phyloP scores from a whole-genome alignment of 148 eudicot species.

The Silene latifolia region DNA sequence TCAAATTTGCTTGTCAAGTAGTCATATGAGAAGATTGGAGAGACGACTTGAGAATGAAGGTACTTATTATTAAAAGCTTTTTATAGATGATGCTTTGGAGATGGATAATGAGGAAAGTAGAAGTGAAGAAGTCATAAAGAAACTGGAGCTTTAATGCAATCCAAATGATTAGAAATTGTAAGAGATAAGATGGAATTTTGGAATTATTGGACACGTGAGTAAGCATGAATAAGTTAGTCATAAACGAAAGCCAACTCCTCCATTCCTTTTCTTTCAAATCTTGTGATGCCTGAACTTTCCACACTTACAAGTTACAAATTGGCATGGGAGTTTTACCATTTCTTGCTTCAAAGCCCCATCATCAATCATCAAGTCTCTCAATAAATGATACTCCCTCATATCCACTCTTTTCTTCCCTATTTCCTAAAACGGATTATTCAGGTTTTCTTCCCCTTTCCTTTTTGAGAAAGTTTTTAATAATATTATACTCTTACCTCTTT shows the following conservation, averaged over 20 bases:
- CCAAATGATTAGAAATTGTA: background rate
- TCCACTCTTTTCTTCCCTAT: no score
- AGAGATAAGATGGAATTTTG: conserved; percentile 1
- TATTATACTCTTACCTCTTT: no score
- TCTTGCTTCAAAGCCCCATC: background rate
- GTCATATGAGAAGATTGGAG: no score
- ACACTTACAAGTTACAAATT: conserved; percentile 1
- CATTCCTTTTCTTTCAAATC: conserved; percentile 8
- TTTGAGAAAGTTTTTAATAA: no score
- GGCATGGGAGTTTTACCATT: background rate
- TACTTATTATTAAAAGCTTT: no score
- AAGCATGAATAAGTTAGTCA: no score
- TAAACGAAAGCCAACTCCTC: background rate
- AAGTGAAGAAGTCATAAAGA: background rate
- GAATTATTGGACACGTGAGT: conserved; percentile 10
- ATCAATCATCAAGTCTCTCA: background rate
- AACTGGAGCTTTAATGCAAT: background rate
- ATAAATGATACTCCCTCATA: no score
- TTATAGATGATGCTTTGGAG: background rate
- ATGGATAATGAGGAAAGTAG: background rate
- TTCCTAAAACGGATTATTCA: no score
- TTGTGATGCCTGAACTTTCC: background rate
- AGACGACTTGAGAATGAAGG: no score
- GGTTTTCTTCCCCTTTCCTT: no score
- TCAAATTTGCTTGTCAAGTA: no score